Evolutionary conservation across 2,329 filamentous ascomycete genomes (phyloP).

Genomic region (Lachnellula occidentalis): DNA sequence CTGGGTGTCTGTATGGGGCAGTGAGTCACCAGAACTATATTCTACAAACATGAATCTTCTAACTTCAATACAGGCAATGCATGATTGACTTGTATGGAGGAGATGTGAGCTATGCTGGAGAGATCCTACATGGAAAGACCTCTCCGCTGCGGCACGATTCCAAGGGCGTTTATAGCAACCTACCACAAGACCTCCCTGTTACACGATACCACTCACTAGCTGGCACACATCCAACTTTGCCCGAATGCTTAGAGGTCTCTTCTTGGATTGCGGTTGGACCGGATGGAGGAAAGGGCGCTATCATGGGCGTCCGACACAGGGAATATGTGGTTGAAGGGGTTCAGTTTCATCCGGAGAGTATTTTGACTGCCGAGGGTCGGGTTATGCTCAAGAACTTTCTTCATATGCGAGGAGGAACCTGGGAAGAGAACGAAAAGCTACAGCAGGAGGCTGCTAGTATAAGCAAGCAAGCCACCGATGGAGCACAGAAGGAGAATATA

Average conservation of each 20-base stretch:
- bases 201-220: constrained; percentile 96
- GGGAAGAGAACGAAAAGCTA: constrained; percentile 69
- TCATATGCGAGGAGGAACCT: constrained; percentile 81
- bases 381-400: constrained; percentile 92
- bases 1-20: constrained; percentile 99
- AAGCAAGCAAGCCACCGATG: constrained; percentile 19
- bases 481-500: constrained; percentile 70
- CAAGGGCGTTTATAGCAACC: constrained; percentile 84
- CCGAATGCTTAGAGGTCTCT: constrained; percentile 78
- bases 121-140: constrained; percentile 96
- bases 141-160: constrained; percentile 83
- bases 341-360: constrained; percentile 97
- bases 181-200: constrained; percentile 76
- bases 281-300: constrained; percentile 75
- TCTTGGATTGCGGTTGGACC: constrained; percentile 78
- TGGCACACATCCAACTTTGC: constrained; percentile 82
- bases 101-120: constrained; percentile 83
- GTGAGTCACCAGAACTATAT: constrained; percentile 44
- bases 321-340: constrained; percentile 89
- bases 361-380: constrained; percentile 82
- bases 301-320: constrained; percentile 96
- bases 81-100: constrained; percentile 94
- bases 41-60: constrained; percentile 3
- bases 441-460: constrained; percentile 37
- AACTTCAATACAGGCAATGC: constrained; percentile 61